Base-by-base conservation (phyloP, 768 basidiomycete species). In the Sporobolomyces phaffii region DNA sequence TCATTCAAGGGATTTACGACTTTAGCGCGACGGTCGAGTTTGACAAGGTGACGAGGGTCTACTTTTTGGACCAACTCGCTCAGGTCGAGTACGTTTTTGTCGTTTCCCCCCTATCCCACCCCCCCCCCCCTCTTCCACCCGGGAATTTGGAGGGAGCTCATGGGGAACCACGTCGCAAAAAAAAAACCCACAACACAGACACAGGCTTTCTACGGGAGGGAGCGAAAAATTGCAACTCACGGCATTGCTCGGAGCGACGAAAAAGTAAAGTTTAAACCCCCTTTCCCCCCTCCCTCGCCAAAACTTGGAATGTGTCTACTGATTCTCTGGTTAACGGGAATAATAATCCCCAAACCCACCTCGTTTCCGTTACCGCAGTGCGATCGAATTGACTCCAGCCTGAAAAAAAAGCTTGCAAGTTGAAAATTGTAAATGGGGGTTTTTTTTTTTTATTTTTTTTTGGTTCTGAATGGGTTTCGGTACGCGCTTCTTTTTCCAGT, bases 171-270 rank as follows among this genome's bases (percentile, higher is more conserved):
- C 36, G 11, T 31, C n/a, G n/a, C n/a, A n/a, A n/a, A n/a, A n/a
- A n/a, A n/a, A n/a, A n/a, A n/a, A n/a, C n/a, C n/a, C n/a, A n/a
- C n/a, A n/a, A n/a, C n/a, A n/a, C 69, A 98, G 94, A 77, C 87
- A 97, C 77, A 85, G 94, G 49, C 78, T 98, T 11, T 91, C 92
- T 2, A 86, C 92, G 0, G 96, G 96, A 1, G 92, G 88, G 1
- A 93, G 80, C 70, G 96, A 99, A 78, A 97, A 91, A 75, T 85
- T 99, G 59, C 96, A 98, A 75, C 76, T 98, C 57, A 91, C 91
- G 10, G 91, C 91, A 1, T 78, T 99, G 66, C 80, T 98, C 6
- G 92, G 89, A 5, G 88, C 88, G 8, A 94, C 97, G 81, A 99
- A 99, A 78, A 87, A 89, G 68, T 85, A 90, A 0, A 17, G 89